These are phyloP conservation scores for Trichopus zeylanicus DNA, from an alignment of 116 monocot genomes.

Conservation along the genomic window DNA sequence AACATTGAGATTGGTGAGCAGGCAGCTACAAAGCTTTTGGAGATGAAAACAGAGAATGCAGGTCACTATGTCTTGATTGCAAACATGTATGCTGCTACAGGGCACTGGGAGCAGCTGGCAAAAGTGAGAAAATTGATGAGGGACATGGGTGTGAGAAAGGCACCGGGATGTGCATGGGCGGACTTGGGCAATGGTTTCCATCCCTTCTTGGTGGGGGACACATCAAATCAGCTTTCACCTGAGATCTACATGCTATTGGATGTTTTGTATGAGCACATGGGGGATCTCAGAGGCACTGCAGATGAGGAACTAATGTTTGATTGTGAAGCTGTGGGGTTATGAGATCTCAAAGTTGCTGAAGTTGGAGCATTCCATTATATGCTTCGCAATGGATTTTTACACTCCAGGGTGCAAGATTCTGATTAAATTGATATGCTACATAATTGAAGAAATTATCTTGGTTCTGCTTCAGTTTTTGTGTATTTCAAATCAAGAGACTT, in stretches of 20 bases:
- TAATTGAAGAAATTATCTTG: too few relatives aligned
- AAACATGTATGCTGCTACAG: constrained; percentile 26
- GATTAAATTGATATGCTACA: too few relatives aligned
- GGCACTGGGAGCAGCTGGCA: neutral
- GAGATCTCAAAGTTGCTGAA: too few relatives aligned
- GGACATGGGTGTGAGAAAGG: constrained; percentile 5
- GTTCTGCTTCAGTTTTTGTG: too few relatives aligned
- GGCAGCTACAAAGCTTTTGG: constrained; percentile 27
- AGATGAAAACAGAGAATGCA: constrained; percentile 22
- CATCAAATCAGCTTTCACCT: neutral
- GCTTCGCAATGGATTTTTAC: too few relatives aligned
- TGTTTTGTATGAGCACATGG: too few relatives aligned
- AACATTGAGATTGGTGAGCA: constrained; percentile 29
- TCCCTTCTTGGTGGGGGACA: neutral
- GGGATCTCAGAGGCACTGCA: too few relatives aligned
- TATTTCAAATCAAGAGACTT: too few relatives aligned
- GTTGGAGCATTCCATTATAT: too few relatives aligned
- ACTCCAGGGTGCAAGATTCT: too few relatives aligned
- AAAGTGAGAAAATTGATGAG: neutral
- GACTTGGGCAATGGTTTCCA: neutral
- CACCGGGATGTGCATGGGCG: neutral
- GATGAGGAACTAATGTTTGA: too few relatives aligned
- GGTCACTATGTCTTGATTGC: constrained; percentile 42
- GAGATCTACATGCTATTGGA: neutral
- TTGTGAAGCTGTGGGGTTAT: too few relatives aligned